A percentile compares a stretch with the other conserved stretches of the same genome.
Conservation (phyloP, 805 yeast genomes). For the Barnettozyma californica region DNA sequence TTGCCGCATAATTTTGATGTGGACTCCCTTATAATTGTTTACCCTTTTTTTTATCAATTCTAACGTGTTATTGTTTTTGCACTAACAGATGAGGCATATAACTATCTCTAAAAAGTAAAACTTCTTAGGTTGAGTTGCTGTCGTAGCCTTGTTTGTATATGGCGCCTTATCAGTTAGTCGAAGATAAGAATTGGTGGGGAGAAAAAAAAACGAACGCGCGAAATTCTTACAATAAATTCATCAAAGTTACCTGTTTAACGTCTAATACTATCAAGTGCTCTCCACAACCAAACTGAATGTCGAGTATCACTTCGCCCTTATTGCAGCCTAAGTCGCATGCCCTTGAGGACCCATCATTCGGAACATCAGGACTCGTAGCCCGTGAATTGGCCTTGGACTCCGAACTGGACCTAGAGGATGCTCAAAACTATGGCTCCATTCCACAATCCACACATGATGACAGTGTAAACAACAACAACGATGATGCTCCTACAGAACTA, state of each 20-base stretch:
- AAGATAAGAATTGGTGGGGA: no score
- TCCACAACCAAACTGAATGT: neutral
- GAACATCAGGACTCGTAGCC: conserved; percentile 9
- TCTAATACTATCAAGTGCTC: neutral
- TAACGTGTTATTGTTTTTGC: neutral
- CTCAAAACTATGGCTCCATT: conserved; percentile 9
- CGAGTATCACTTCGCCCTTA: conserved; percentile 6
- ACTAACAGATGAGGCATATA: neutral
- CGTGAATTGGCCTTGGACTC: conserved; percentile 5
- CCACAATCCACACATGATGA: neutral
- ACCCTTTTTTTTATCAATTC: neutral
- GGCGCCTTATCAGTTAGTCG: neutral
- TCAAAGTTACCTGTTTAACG: no score
- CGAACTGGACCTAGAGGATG: conserved; percentile 1
- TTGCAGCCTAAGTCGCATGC: conserved; percentile 10
- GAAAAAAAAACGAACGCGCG: neutral
- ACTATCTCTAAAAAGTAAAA: neutral
- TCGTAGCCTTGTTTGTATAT: neutral
- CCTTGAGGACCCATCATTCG: conserved; percentile 9
- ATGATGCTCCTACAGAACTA: neutral
- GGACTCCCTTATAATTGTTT: neutral
- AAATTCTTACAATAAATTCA: neutral
- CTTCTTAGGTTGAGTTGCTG: neutral
- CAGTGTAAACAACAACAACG: neutral
- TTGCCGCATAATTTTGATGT: neutral